Base-by-base conservation (phyloP, 2,329 filamentous ascomycete genomes). In the Leptographium galeiforme region DNA sequence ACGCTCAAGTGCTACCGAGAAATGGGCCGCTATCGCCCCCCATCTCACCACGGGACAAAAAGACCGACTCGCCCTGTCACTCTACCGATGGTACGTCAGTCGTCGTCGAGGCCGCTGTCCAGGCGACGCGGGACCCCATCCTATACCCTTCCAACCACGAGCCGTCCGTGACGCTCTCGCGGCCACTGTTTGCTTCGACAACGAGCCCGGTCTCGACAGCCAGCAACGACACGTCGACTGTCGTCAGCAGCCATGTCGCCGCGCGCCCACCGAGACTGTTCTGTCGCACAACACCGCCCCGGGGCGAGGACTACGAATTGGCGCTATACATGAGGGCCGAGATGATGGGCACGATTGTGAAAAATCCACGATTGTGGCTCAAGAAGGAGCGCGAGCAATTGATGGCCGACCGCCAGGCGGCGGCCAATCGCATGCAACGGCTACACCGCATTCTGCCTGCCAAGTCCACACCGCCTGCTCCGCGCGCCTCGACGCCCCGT, bases 11-110 rank as follows among this genome's bases (percentile, higher is more conserved):
- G 63, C 30, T 64, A 68, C 58, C 72, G 68, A 48, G 38, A 8
- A 70, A 64, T 54, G 65, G 66, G 13, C 71, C 70, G 6, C 64
- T 79, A 59, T 83, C 79, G 38, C 79, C 79, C 32, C 79, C 79
- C 4, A 72, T 81, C 52, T 82, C 79, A 36, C 75, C 75, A 11
- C 71, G 71, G 54, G 71, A 68, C 55, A 72, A 70, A 51, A 57
- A 64, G 4, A 64, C 69, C 50, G 59, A 64, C 0, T 55, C 36
- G 19, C 39, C 25, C 8, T 33, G 32, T 1, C 13, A 25, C 4
- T 11, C 39, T 32, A 39, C 59, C 4, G 49, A 33, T 14, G 11
- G 16, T 25, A 4, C 39, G 16, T 14, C n/a, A 1, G 34, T n/a
- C 12, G 16, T 45, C 8, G 30, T 14, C 1, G n/a, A 25, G 1